phyloP scores from a whole-genome alignment of 192 early-diverging fungal genomes.

The Phycomyces blakesleeanus region DNA sequence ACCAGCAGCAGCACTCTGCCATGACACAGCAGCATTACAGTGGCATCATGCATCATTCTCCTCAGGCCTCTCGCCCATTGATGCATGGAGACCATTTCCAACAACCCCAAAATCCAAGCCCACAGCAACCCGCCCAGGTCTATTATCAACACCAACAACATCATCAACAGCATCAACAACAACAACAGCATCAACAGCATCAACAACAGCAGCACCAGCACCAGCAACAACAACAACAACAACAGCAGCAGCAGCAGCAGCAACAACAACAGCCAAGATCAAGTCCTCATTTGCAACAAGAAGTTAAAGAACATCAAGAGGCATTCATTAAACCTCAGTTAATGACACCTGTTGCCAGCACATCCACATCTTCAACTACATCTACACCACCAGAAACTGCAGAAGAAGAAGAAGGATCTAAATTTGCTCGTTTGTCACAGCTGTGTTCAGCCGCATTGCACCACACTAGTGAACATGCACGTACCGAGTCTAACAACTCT shows the following conservation, averaged over 20 bases:
- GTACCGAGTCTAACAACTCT: neutral
- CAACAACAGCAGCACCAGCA: neutral
- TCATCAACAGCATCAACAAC: too few species aligned
- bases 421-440: constrained; percentile 19
- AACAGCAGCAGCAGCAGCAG: constrained; percentile 18
- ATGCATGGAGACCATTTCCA: constrained; percentile 3
- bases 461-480: constrained; percentile 12
- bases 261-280: constrained; percentile 9
- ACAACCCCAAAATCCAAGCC: constrained; percentile 10
- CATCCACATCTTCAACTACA: constrained; percentile 26
- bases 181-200: constrained; percentile 1
- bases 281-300: constrained; percentile 15
- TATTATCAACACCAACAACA: constrained; percentile 10
- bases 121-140: constrained; percentile 11
- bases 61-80: constrained; percentile 13
- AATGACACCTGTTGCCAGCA: constrained; percentile 35
- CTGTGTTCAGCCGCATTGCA: constrained; percentile 23
- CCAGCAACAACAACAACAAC: neutral
- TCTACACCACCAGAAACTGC: constrained; percentile 38
- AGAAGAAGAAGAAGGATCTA: constrained; percentile 23
- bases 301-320: constrained; percentile 13
- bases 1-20: constrained; percentile 13
- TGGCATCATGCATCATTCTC: constrained; percentile 21
- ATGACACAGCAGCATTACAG: constrained; percentile 14
- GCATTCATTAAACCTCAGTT: constrained; percentile 13